Conservation (phyloP, 2,329 filamentous ascomycete species). For the Cytospora paraplurivora region DNA sequence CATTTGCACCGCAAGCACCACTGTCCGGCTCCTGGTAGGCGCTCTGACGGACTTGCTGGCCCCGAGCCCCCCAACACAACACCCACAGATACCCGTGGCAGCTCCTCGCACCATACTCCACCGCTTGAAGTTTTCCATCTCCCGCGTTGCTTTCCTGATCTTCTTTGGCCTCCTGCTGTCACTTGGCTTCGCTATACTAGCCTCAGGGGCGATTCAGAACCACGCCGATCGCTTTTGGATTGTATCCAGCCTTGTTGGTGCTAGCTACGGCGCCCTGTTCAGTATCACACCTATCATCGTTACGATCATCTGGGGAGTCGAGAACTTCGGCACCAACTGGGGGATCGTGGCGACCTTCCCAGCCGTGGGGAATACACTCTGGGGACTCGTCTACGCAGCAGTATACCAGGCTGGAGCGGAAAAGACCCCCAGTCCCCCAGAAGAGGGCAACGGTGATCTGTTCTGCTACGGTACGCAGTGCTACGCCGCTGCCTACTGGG, state of each 20-base stretch:
- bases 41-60: constrained; percentile 87
- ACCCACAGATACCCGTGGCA: constrained; percentile 49
- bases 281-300: constrained; percentile 88
- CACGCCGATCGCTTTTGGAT: constrained; percentile 81
- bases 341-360: constrained; percentile 93
- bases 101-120: constrained; percentile 39
- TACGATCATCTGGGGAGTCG: constrained; percentile 96
- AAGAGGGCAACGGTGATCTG: constrained; percentile 46
- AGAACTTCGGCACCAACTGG: constrained; percentile 99
- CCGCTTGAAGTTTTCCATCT: constrained; percentile 57
- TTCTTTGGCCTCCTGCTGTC: constrained; percentile 74
- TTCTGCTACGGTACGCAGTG: constrained; percentile 83
- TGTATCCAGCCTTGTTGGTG: constrained; percentile 80
- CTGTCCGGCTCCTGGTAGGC: constrained; percentile 87
- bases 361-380: constrained; percentile 82
- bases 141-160: constrained; percentile 78
- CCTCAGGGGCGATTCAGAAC: constrained; percentile 73
- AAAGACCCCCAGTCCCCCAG: constrained; percentile 35
- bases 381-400: constrained; percentile 85
- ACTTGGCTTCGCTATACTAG: constrained; percentile 74
- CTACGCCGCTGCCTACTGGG: constrained; percentile 83
- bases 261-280: constrained; percentile 92
- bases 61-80: constrained; percentile 62
- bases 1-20: constrained; percentile 84
- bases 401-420: constrained; percentile 72